Conservation (phyloP, 495 filamentous ascomycete genomes). For the Pseudoneurospora amorphoporcata region DNA sequence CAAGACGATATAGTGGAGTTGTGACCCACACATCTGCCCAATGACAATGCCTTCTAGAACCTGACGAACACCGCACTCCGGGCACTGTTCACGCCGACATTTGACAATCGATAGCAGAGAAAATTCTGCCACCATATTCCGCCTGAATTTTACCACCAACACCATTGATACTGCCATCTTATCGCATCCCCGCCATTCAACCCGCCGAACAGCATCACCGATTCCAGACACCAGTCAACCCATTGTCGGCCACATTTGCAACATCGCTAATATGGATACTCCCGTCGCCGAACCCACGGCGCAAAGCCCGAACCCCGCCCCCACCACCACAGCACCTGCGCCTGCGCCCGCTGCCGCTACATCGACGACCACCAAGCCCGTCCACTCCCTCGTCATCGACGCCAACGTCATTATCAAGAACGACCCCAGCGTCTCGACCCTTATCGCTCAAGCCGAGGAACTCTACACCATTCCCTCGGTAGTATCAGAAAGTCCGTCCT, state of each 20-base stretch:
- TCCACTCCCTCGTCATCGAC: conserved; percentile 82
- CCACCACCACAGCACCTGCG: conserved; percentile 8
- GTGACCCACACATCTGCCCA: neutral
- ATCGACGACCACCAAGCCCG: conserved; percentile 39
- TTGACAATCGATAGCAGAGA: conserved; percentile 1
- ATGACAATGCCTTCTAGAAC: neutral
- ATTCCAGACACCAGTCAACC: neutral
- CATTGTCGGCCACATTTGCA: neutral
- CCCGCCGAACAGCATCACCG: neutral
- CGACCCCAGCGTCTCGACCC: conserved; percentile 65
- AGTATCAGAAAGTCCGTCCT: conserved; percentile 63
- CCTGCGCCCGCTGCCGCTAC: neutral
- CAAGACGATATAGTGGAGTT: neutral
- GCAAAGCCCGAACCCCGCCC: conserved; percentile 16
- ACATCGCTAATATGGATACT: conserved; percentile 7
- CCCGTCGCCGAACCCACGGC: conserved; percentile 3
- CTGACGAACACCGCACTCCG: neutral
- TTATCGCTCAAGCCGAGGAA: conserved; percentile 63
- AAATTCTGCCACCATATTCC: conserved; percentile 8
- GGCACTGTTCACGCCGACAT: neutral
- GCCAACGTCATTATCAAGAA: conserved; percentile 87
- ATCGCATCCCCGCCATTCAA: neutral
- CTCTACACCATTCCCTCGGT: conserved; percentile 82
- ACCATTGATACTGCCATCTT: neutral
- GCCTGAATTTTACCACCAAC: conserved; percentile 4